Evolutionary conservation across 495 filamentous ascomycete genomes (phyloP), one percentile per base, ranked within the genome.

Genomic region (Achaetomiella virescens): DNA sequence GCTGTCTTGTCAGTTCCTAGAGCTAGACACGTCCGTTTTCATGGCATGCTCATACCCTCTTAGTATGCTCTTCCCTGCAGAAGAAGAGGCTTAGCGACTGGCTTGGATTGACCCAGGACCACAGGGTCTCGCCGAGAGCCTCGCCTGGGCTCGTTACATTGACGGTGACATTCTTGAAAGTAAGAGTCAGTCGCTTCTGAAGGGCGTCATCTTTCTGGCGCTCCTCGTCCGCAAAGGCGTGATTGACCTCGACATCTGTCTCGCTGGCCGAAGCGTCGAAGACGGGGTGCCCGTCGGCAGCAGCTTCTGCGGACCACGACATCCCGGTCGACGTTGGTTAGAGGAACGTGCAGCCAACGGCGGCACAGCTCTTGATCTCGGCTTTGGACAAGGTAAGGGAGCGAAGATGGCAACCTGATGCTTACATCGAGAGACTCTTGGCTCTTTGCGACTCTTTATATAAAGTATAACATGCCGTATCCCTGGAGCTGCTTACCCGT

Each of bases 141-240:
- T 48, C 45, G 2, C 45, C 45, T 18, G 45, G 27, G 45, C 25
- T n/a, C 27, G 45, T 48, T n/a, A 48, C 45, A 27, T 48, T 48
- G 27, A 48, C 45, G 8, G 45, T 48, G 45, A 48, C 27, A 35
- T 48, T 35, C 45, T 48, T 33, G 45, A 48, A 48, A 20, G 27
- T 48, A n/a, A 48, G 45, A 12, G 45, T 48, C 27, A 48, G 27
- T 21, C 45, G 25, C 29, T 48, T 48, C 8, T 48, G 45, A 18
- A 48, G 1, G n/a, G 10, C 29, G n/a, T 35, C 27, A 8, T 48
- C 27, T 48, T 48, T 48, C 15, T 33, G 24, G 1, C 29, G 22
- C 2, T 48, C 27, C 2, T 7, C 45, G 27, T 20, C 29, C 11
- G 27, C 27, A 20, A 35, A 48, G 45, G 22, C 29, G 6, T 7